Evolutionary conservation across 1,284 basidiomycete species (phyloP), one percentile per base, ranked within the genome.

Genomic region (Ustilago shanxiensis): DNA sequence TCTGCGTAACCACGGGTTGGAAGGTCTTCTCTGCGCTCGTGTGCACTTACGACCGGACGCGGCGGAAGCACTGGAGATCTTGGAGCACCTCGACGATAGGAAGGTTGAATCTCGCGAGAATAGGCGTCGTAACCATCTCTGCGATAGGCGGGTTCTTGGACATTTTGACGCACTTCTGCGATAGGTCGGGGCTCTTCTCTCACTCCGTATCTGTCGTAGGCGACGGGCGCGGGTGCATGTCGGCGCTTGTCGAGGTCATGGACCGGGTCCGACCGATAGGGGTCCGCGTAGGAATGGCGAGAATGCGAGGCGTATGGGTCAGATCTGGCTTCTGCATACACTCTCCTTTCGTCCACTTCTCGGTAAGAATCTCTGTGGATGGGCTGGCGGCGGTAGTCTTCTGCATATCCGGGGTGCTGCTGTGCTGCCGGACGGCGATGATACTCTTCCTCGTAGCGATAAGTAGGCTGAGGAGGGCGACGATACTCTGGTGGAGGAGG

Each of bases 31-130:
- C 33, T 61, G 44, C 28, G 63, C 37, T 57, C 52, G 33, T 58
- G 60, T 16, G 60, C 60, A 39, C 28, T 37, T 28, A 29, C 24
- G 18, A 31, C 33, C 1, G 65, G 70, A 16, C 45, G 65, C 10
- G 70, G 57, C 22, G 70, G 57, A 13, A 64, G 57, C 37, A 50
- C 55, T 1, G 70, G 67, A 20, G 67, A 74, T 26, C 60, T 44
- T 29, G 57, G 63, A 29, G 67, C 68, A 31, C 64, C 58, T 55
- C 64, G 67, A 22, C 69, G 71, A 33, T 79, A 79, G 1, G 78
- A 79, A 11, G 78, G 78, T 52, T 79, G 78, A 35, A 79, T 67
- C 28, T 75, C 66, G 29, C 74, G 61, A 8, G 57, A 52, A 41
- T 72, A 66, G 44, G 60, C 60, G 4, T 75, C 73, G 56, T 72